A percentile compares a stretch with the other conserved stretches of the same genome.
These are phyloP conservation scores for Penicillium daleae DNA, from an alignment of 495 filamentous ascomycete genomes.

Conservation along the genomic window DNA sequence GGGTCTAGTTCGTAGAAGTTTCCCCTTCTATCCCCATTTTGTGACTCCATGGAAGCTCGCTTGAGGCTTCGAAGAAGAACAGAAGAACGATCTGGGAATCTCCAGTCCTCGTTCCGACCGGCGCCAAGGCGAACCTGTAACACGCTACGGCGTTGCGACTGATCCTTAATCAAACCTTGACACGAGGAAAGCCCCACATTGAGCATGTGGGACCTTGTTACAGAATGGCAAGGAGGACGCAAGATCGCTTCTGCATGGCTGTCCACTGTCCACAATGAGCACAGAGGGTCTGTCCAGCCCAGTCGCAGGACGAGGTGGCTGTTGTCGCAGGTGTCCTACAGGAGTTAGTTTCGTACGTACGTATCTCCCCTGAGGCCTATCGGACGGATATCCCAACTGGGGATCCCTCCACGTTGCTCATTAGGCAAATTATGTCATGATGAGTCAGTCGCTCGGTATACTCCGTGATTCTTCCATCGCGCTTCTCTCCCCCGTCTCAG, in stretches of 20 bases:
- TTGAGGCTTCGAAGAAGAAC: constrained; percentile 31
- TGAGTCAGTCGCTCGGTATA: constrained; percentile 12
- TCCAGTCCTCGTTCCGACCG: constrained; percentile 18
- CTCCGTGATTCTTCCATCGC: constrained; percentile 1
- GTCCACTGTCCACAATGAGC: neutral
- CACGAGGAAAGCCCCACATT: constrained; percentile 32
- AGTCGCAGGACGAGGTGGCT: neutral
- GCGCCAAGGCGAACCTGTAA: constrained; percentile 41
- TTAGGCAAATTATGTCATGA: constrained; percentile 13
- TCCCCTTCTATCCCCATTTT: constrained; percentile 22
- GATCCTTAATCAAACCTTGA: constrained; percentile 55
- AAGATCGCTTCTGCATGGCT: constrained; percentile 21
- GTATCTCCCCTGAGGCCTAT: neutral
- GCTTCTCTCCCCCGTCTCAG: neutral
- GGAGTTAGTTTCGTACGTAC: too few relatives aligned
- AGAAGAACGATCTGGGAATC: constrained; percentile 29
- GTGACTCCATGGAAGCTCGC: constrained; percentile 24
- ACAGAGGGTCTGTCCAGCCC: neutral
- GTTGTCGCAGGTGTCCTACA: neutral
- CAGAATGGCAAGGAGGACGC: constrained; percentile 21
- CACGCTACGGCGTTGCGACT: constrained; percentile 41
- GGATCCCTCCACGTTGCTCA: constrained; percentile 21
- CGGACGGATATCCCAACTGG: constrained; percentile 19
- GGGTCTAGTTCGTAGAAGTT: constrained; percentile 18
- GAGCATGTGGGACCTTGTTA: constrained; percentile 25